These are phyloP conservation scores for Zymoseptoria passerinii DNA, from an alignment of 2,329 filamentous ascomycete genomes.

Conservation along the genomic window DNA sequence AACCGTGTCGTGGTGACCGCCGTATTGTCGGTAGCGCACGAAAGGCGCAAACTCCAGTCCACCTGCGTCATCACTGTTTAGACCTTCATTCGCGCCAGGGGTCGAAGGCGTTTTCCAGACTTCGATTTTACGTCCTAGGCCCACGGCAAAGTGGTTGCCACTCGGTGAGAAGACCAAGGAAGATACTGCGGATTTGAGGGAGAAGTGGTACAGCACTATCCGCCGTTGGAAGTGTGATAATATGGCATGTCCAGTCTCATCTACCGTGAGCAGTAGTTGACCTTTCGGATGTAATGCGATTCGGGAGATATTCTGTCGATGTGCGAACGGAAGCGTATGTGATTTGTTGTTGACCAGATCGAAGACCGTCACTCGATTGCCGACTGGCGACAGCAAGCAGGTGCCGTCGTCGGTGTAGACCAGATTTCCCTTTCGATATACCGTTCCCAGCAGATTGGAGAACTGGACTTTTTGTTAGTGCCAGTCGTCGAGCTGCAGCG, in stretches of 20 bases:
- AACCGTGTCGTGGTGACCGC: constrained; percentile 81
- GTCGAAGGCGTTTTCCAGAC: constrained; percentile 94
- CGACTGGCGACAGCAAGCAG: constrained; percentile 89
- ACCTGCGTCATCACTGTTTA: constrained; percentile 60
- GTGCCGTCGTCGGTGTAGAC: constrained; percentile 95
- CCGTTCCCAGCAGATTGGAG: constrained; percentile 94
- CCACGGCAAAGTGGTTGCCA: constrained; percentile 83
- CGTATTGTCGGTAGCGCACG: constrained; percentile 75
- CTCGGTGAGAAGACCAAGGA: constrained; percentile 86
- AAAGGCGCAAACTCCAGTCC: constrained; percentile 94
- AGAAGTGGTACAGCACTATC: constrained; percentile 86
- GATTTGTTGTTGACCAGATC: constrained; percentile 93
- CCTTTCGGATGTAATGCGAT: constrained; percentile 83
- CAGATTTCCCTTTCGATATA: constrained; percentile 96
- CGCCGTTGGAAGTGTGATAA: constrained; percentile 82
- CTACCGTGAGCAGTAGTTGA: constrained; percentile 84
- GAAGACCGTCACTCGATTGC: constrained; percentile 92
- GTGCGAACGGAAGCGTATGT: constrained; percentile 77
- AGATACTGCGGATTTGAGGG: constrained; percentile 77
- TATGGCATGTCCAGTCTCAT: constrained; percentile 90
- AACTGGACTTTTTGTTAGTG: constrained; percentile 52
- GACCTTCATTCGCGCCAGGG: constrained; percentile 39
- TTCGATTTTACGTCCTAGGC: constrained; percentile 77
- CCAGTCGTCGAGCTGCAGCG: constrained; percentile 4
- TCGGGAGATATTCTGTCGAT: constrained; percentile 84